A percentile compares a stretch with the other conserved stretches of the same genome.
phyloP scores from a whole-genome alignment of 2,329 filamentous ascomycete genomes.

The Aspergillus ochraceoroseus region DNA sequence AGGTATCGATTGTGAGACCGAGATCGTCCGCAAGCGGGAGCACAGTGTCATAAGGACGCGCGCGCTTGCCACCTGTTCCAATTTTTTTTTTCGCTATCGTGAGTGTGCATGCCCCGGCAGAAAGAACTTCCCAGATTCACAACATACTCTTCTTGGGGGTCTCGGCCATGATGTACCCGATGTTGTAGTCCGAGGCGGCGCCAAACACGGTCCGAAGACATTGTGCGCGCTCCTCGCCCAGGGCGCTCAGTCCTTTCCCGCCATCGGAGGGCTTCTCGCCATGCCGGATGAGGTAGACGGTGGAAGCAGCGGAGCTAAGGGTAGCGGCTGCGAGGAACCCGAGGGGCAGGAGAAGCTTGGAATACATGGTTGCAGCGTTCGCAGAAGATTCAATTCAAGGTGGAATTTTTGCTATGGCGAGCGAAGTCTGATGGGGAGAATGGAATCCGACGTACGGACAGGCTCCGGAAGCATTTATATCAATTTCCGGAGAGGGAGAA shows the following conservation, averaged over 20 bases:
- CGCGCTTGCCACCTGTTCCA: conserved; percentile 45
- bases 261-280: conserved; percentile 56
- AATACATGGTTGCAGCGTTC: conserved; percentile 5
- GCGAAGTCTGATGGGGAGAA: too few species aligned
- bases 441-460: neutral
- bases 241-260: conserved; percentile 46
- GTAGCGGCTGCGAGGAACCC: conserved; percentile 17
- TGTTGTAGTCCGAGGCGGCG: conserved; percentile 49
- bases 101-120: neutral
- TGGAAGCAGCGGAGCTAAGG: conserved; percentile 37
- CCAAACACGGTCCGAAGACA: conserved; percentile 58
- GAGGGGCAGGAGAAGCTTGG: conserved; percentile 6
- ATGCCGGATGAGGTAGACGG: conserved; percentile 60
- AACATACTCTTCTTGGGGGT: conserved; percentile 45
- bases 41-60: conserved; percentile 55
- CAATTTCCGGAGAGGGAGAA: too few species aligned
- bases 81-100: conserved; percentile 15
- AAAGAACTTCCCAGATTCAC: conserved; percentile 5
- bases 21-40: conserved; percentile 53
- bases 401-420: neutral
- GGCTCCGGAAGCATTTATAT: neutral
- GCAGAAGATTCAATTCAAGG: neutral
- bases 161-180: conserved; percentile 57
- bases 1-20: conserved; percentile 52
- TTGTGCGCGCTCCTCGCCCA: conserved; percentile 55